A percentile compares a stretch with the other conserved stretches of the same genome.
These are phyloP conservation scores for Nitzschia sp. DNA, from an alignment of 108 stramenopile species.

Conservation along the genomic window DNA sequence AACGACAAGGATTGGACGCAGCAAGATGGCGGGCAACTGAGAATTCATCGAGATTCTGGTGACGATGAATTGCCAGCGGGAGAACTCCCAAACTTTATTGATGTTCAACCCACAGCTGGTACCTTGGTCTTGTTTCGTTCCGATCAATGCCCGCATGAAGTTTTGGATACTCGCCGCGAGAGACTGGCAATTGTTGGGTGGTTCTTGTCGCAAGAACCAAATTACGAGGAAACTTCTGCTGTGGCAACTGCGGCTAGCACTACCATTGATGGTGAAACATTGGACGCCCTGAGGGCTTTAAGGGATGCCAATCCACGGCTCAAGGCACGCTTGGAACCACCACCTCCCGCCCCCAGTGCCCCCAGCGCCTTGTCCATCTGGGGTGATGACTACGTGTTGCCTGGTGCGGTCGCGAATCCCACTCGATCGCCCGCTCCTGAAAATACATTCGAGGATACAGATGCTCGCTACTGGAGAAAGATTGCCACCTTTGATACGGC, in stretches of 20 bases:
- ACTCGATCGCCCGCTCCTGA: not conserved
- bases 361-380: slow-evolving; percentile 18
- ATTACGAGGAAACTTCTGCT: not conserved
- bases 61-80: slow-evolving; percentile 48
- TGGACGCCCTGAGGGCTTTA: not conserved
- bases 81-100: slow-evolving; percentile 52
- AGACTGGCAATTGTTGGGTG: slow-evolving; percentile 82
- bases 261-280: not conserved
- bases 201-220: slow-evolving; percentile 37
- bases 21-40: slow-evolving; percentile 65
- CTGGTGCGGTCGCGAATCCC: slow-evolving; percentile 8
- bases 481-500: slow-evolving; percentile 30
- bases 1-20: slow-evolving; percentile 47
- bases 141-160: slow-evolving; percentile 76
- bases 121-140: slow-evolving; percentile 76
- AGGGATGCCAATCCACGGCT: slow-evolving; percentile 12
- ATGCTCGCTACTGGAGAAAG: slow-evolving; percentile 21
- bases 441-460: slow-evolving; percentile 3
- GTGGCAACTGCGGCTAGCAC: not conserved
- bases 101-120: slow-evolving; percentile 70
- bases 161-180: slow-evolving; percentile 65
- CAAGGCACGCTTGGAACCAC: slow-evolving; percentile 13
- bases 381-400: slow-evolving; percentile 22
- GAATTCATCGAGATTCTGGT: slow-evolving; percentile 72
- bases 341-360: not conserved